These are phyloP conservation scores for Leishmania turanica DNA, from an alignment of 208 protist genomes.

Conservation along the genomic window DNA sequence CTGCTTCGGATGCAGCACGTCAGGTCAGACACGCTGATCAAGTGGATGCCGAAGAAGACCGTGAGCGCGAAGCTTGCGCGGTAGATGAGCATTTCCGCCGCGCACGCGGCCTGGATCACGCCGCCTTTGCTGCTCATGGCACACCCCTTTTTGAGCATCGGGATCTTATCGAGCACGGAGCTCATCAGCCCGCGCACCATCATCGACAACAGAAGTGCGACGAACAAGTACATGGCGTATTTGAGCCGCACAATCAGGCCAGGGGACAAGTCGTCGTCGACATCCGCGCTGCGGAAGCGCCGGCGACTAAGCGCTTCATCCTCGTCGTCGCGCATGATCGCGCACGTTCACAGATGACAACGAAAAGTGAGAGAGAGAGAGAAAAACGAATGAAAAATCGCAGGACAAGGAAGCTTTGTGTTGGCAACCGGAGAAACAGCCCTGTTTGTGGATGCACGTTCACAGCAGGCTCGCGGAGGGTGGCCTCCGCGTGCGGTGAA, in stretches of 20 bases:
- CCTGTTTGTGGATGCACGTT: neutral
- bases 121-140: slow-evolving; percentile 20
- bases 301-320: slow-evolving; percentile 11
- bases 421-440: neutral
- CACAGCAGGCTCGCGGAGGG: neutral
- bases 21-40: slow-evolving; percentile 81
- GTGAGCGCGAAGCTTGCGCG: slow-evolving; percentile 81
- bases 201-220: slow-evolving; percentile 72
- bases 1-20: slow-evolving; percentile 84
- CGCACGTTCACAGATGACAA: neutral
- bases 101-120: slow-evolving; percentile 49
- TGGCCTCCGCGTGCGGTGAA: neutral
- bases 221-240: slow-evolving; percentile 84
- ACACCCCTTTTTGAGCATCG: slow-evolving; percentile 68
- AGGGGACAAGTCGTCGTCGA: slow-evolving; percentile 45
- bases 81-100: slow-evolving; percentile 83
- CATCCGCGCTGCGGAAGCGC: slow-evolving; percentile 34
- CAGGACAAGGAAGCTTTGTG: too few species aligned
- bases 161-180: slow-evolving; percentile 51
- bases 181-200: slow-evolving; percentile 54
- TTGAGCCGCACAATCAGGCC: slow-evolving; percentile 71
- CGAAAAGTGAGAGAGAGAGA: neutral
- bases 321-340: slow-evolving; percentile 23
- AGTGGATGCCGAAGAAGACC: slow-evolving; percentile 87
- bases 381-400: neutral